Conservation (phyloP, 176 grass and related monocot species). For the Raddia guianensis region DNA sequence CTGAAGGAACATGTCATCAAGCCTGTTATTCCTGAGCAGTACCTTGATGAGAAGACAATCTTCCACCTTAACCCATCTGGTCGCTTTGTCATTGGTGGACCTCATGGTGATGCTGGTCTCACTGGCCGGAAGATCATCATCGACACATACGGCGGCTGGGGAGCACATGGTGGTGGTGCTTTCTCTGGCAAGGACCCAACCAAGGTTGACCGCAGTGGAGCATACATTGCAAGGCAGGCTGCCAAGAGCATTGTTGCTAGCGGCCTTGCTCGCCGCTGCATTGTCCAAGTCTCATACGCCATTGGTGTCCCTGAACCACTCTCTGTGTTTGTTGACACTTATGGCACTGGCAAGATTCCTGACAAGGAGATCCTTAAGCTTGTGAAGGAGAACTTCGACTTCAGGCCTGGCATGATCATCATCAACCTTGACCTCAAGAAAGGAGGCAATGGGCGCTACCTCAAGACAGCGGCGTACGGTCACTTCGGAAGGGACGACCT, state of each 20-base stretch:
- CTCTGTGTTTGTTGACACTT: slow-evolving; percentile 47
- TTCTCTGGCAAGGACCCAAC: slow-evolving; percentile 67
- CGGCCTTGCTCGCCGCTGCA: slow-evolving; percentile 50
- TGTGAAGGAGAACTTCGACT: slow-evolving; percentile 56
- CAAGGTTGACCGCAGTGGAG: slow-evolving; percentile 61
- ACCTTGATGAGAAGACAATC: slow-evolving; percentile 69
- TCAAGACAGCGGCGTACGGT: slow-evolving; percentile 52
- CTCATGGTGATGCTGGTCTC: slow-evolving; percentile 65
- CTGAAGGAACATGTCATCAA: slow-evolving; percentile 68
- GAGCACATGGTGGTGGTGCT: slow-evolving; percentile 57
- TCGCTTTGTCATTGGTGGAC: slow-evolving; percentile 59
- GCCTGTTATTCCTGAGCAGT: slow-evolving; percentile 53
- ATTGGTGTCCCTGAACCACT: slow-evolving; percentile 54
- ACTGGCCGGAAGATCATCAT: slow-evolving; percentile 66
- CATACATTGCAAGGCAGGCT: slow-evolving; percentile 56
- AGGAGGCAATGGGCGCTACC: slow-evolving; percentile 53
- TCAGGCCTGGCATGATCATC: slow-evolving; percentile 62
- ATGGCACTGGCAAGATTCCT: slow-evolving; percentile 39
- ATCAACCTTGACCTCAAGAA: slow-evolving; percentile 60
- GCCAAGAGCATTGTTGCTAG: slow-evolving; percentile 57
- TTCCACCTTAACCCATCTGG: slow-evolving; percentile 64
- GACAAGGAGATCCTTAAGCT: slow-evolving; percentile 61
- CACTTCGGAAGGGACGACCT: slow-evolving; percentile 54
- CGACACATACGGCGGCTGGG: slow-evolving; percentile 64
- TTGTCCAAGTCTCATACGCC: slow-evolving; percentile 53